Evolutionary conservation across 1,284 basidiomycete species (phyloP), one percentile per base, ranked within the genome.

Genomic region (Ceratobasidium sp.): DNA sequence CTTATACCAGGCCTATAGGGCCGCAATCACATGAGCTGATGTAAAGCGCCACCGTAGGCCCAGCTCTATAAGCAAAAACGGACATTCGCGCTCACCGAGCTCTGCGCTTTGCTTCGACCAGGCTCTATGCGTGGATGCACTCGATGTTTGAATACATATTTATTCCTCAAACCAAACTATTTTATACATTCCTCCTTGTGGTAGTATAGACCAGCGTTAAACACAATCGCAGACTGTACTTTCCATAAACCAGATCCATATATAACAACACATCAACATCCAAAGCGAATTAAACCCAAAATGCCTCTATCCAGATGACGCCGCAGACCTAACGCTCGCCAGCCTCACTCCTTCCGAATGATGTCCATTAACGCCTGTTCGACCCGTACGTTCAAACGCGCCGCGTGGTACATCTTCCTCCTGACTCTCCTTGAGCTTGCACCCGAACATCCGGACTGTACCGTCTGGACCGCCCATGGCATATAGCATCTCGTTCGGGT

Each of bases 401-500:
- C 41, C 71, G 10, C 71, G 46, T 16, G 71, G 71, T 18, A 75
- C 71, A 14, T 75, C 71, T 12, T 75, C 71, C 41, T 75, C 71
- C 35, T 75, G 71, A 35, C 71, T 78, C 38, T 70, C 66, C 62
- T 64, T 50, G 62, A 82, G 70, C 44, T 79, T 79, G 59, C 79
- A 79, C 20, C 81, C 81, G 46, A 80, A 60, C 33, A 82, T 66
- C 23, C 81, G 78, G 20, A 83, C 80, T 14, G 88, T 88, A 8
- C 94, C 93, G 83, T 95, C 94, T 77, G 91, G 88, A 67, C 89
- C 88, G 30, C 93, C 93, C 35, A 92, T 83, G 20, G 90, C 93
- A 81, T 91, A 93, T 77, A 95, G 82, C 94, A 95, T 94, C 84
- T 95, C 93, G 78, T 88, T 88, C 5, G 94, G 93, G 83, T 95